Conservation (phyloP, 2,329 filamentous ascomycete genomes). For the Knoxdaviesia capensis region DNA sequence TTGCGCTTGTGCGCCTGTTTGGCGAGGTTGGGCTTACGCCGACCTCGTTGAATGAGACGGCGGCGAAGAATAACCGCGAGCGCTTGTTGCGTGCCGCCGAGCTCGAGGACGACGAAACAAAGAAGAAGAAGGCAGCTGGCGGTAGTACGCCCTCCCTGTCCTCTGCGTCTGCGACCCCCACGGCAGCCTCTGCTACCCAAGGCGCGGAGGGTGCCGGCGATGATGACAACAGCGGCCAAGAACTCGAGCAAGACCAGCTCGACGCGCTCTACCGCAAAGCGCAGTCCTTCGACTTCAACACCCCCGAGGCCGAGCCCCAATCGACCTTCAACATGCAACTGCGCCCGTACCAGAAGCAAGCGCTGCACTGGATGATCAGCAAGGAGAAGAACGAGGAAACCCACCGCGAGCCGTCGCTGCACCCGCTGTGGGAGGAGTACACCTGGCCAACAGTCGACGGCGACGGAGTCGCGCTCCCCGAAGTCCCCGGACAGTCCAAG, state of each 20-base stretch:
- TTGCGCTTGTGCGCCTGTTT: constrained; percentile 73
- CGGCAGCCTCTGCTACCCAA: too few species aligned
- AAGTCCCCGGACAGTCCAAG: constrained; percentile 41
- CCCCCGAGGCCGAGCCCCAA: constrained; percentile 67
- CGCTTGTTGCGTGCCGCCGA: constrained; percentile 76
- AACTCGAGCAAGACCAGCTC: constrained; percentile 87
- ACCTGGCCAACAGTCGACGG: constrained; percentile 72
- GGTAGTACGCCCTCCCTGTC: neutral
- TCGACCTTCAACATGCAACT: constrained; percentile 66
- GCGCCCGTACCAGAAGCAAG: constrained; percentile 87
- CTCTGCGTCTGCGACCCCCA: neutral
- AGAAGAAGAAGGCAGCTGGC: constrained; percentile 19
- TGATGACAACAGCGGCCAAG: constrained; percentile 65
- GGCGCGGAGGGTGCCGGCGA: constrained; percentile 17
- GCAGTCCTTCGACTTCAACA: constrained; percentile 89
- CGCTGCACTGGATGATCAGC: constrained; percentile 85
- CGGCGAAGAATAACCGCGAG: constrained; percentile 62
- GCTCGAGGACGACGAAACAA: constrained; percentile 57
- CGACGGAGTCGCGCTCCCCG: constrained; percentile 56
- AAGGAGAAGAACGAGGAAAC: constrained; percentile 71
- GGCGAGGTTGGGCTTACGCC: constrained; percentile 74
- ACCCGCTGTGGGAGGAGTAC: constrained; percentile 96
- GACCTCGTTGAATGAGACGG: constrained; percentile 49
- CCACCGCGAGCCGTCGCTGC: constrained; percentile 64
- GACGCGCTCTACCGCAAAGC: constrained; percentile 90